These are phyloP conservation scores for Bimuria novae-zelandiae DNA, from an alignment of 2,329 filamentous ascomycete genomes.

Conservation along the genomic window DNA sequence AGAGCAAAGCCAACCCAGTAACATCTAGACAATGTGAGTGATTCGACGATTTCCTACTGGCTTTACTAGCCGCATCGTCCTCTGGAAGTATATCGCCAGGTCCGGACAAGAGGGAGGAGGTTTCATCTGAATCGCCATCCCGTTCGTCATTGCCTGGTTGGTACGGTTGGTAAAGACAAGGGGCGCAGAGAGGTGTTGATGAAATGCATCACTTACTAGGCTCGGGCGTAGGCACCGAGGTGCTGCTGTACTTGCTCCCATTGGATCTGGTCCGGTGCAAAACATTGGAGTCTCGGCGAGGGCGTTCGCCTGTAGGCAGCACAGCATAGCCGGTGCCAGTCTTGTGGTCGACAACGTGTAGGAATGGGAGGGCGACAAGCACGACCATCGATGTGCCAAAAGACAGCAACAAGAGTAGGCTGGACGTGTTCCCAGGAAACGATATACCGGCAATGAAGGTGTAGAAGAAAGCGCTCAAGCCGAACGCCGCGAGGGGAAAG, in stretches of 20 bases:
- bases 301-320: slow-evolving; percentile 57
- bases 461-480: slow-evolving; percentile 95
- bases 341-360: slow-evolving; percentile 73
- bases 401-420: slow-evolving; percentile 79
- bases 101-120: slow-evolving; percentile 77
- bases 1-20: slow-evolving; percentile 76
- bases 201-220: slow-evolving; percentile 63
- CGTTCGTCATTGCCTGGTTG: slow-evolving; percentile 42
- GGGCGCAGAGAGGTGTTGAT: slow-evolving; percentile 16
- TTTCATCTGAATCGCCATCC: slow-evolving; percentile 67
- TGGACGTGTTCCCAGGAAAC: slow-evolving; percentile 81
- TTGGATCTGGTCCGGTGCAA: slow-evolving; percentile 55
- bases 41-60: slow-evolving; percentile 70
- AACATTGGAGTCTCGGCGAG: slow-evolving; percentile 49
- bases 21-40: slow-evolving; percentile 87
- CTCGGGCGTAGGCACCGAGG: slow-evolving; percentile 53
- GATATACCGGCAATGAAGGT: slow-evolving; percentile 75
- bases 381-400: slow-evolving; percentile 78
- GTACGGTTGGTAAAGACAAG: slow-evolving; percentile 41
- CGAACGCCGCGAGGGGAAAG: slow-evolving; percentile 90
- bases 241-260: slow-evolving; percentile 49
- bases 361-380: slow-evolving; percentile 80
- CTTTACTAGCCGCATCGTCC: slow-evolving; percentile 58
- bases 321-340: slow-evolving; percentile 61
- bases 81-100: slow-evolving; percentile 56